A percentile compares a stretch with the other conserved stretches of the same genome.
These are phyloP conservation scores for Ilex aquifolium DNA, from an alignment of 257 asterid species.

Conservation along the genomic window DNA sequence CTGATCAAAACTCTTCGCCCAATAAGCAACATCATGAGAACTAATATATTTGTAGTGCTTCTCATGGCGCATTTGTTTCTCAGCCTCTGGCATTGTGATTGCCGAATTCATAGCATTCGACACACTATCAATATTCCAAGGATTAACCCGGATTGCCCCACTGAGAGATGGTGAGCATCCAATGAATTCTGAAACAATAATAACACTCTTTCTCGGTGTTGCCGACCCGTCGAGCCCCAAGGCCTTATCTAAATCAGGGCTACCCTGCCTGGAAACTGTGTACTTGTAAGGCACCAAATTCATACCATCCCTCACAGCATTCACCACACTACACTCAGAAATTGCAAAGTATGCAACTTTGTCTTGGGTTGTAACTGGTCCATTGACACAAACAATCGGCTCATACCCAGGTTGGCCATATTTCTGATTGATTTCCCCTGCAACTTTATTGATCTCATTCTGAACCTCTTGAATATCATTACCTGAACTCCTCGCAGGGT, in stretches of 20 bases:
- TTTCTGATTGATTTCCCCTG: not conserved
- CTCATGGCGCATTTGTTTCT: conserved; percentile 2
- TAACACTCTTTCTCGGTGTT: not conserved
- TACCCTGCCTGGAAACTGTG: conserved; percentile 9
- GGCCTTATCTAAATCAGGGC: not conserved
- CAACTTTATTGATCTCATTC: conserved; percentile 2
- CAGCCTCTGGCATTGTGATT: conserved; percentile 4
- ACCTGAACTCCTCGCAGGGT: conserved; percentile 11
- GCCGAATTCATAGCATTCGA: conserved; percentile 9
- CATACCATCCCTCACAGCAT: conserved; percentile 9
- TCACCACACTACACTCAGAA: conserved; percentile 9
- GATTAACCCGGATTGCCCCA: conserved; percentile 15
- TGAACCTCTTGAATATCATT: conserved; percentile 10
- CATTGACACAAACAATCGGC: conserved; percentile 6
- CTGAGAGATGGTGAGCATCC: conserved; percentile 13
- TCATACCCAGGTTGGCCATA: conserved; percentile 8
- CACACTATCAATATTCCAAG: conserved; percentile 10
- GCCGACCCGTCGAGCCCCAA: not conserved
- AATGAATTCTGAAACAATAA: conserved; percentile 1
- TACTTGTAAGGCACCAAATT: conserved; percentile 9
- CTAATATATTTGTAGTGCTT: conserved; percentile 6
- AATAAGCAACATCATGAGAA: conserved; percentile 12
- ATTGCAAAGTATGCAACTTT: conserved; percentile 7
- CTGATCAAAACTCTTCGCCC: conserved; percentile 10
- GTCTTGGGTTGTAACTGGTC: conserved; percentile 2